These are phyloP conservation scores for Cytospora piceae DNA, from an alignment of 2,329 filamentous ascomycete genomes.

Conservation along the genomic window DNA sequence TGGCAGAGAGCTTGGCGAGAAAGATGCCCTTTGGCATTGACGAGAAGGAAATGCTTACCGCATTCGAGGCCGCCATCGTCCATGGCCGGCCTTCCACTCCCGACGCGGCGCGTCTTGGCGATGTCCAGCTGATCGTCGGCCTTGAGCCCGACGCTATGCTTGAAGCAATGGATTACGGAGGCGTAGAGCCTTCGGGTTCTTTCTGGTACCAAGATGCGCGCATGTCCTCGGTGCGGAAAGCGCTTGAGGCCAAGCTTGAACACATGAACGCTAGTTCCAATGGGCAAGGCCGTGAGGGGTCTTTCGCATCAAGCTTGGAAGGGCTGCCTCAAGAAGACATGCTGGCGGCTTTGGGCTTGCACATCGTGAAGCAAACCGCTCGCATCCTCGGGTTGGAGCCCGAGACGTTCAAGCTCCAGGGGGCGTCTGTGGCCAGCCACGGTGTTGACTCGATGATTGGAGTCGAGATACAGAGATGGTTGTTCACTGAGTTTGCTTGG, in stretches of 20 bases:
- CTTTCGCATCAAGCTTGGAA: not conserved
- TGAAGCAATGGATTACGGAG: not conserved
- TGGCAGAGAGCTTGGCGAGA: constrained; percentile 12
- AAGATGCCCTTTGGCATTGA: constrained; percentile 29
- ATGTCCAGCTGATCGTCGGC: not conserved
- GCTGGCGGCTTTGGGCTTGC: not conserved
- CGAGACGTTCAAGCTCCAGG: not conserved
- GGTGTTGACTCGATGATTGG: not conserved
- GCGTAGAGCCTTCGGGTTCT: not conserved
- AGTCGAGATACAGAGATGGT: not conserved
- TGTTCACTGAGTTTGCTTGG: not conserved
- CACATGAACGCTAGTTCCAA: not conserved
- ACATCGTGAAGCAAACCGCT: not conserved
- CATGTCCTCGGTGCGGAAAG: not conserved
- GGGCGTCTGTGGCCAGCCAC: not conserved
- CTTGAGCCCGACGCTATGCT: not conserved
- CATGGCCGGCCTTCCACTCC: not conserved
- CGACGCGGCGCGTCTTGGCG: too few species aligned
- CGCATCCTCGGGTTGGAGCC: not conserved
- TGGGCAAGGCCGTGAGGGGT: too few species aligned
- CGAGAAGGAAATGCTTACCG: constrained; percentile 27
- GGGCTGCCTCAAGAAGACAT: not conserved
- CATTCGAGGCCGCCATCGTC: constrained; percentile 32
- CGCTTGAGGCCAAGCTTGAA: not conserved
- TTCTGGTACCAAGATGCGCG: not conserved